Base-by-base conservation (phyloP, 23 red algal genomes). In the Rhodosorus marinus region DNA sequence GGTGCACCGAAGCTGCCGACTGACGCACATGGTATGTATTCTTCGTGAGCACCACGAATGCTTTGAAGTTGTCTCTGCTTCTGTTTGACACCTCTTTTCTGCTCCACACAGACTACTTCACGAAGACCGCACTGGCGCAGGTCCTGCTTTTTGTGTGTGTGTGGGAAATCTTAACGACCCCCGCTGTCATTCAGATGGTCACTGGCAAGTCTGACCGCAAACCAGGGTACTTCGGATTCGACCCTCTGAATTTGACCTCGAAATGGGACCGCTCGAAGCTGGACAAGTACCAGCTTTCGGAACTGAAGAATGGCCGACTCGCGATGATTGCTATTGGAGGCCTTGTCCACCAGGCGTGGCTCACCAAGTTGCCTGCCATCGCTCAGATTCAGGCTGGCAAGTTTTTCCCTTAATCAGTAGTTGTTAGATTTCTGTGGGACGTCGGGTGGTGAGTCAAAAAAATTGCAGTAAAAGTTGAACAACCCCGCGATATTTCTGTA, bases 241-340 rank as follows among this genome's bases (percentile, higher is more conserved):
- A 83, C 51, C 70, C 71, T 29, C 52, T 92, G 29, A 66, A 66
- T 0, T 38, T 92, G 32, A 66, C 20, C 21, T 72, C 70, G 54
- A 68, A 92, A 45, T 38, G 2, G n/a, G 15, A 33, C 9, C 3
- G 51, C 25, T 49, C 55, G 3, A 76, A 74, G 42, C 31, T 76
- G 36, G 70, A 59, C 6, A 33, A 58, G 29, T 87, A 62, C 49
- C 53, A 66, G 32, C 51, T 70, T 6, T 74, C 66, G 20, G 82
- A 92, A 55, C 33, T 92, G 31, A 92, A 92, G 71, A 92, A 92
- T 66, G 82, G 82, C 5, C 31, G 82, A 14, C 46, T 92, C 11
- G 82, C 82, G 1, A 92, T 92, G 71, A 64, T 92, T 43, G 82
- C 70, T 33, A 47, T 82, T 30, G 61, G 64, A 2, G 76, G 76